A percentile compares a stretch with the other conserved stretches of the same genome.
Conservation (phyloP, 148 eudicot genomes). For the Rhododendron williamsianum region DNA sequence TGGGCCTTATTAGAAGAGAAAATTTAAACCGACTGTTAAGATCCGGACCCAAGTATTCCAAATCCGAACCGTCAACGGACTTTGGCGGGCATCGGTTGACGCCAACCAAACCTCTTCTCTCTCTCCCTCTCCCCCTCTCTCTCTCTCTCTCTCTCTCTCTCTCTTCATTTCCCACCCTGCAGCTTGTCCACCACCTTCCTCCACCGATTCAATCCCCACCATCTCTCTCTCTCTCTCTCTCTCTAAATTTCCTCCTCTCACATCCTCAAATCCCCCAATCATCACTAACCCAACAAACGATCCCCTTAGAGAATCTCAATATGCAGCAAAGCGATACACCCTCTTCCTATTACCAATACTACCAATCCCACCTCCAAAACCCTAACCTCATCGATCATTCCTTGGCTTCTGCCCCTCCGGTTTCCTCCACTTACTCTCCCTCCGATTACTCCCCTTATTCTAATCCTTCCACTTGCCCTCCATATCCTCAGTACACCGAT, state of each 20-base stretch:
- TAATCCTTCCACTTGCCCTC: conserved; percentile 19
- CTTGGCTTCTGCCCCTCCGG: conserved; percentile 70
- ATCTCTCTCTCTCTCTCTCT: neutral
- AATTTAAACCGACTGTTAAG: neutral
- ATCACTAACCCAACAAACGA: neutral
- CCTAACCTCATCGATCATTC: conserved; percentile 29
- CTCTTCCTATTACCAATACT: conserved; percentile 35
- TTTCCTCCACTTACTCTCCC: conserved; percentile 18
- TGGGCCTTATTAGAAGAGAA: too few species aligned
- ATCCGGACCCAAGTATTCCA: neutral
- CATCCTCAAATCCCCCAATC: neutral
- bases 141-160: neutral
- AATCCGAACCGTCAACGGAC: neutral
- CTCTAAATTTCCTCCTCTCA: neutral
- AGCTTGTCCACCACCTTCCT: conserved; percentile 1
- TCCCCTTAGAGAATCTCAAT: neutral
- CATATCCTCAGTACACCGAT: conserved; percentile 36
- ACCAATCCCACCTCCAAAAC: conserved; percentile 36
- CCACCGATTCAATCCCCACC: neutral
- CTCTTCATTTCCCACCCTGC: neutral
- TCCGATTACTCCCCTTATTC: conserved; percentile 34
- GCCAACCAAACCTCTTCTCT: neutral
- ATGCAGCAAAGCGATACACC: conserved; percentile 34
- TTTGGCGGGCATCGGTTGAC: conserved; percentile 31
- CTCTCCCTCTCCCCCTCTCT: neutral